Percentiles rank a stretch among this genome's conserved stretches.
phyloP scores from a whole-genome alignment of 108 stramenopile species.

The Cyclotella choctawhatcheeana region DNA sequence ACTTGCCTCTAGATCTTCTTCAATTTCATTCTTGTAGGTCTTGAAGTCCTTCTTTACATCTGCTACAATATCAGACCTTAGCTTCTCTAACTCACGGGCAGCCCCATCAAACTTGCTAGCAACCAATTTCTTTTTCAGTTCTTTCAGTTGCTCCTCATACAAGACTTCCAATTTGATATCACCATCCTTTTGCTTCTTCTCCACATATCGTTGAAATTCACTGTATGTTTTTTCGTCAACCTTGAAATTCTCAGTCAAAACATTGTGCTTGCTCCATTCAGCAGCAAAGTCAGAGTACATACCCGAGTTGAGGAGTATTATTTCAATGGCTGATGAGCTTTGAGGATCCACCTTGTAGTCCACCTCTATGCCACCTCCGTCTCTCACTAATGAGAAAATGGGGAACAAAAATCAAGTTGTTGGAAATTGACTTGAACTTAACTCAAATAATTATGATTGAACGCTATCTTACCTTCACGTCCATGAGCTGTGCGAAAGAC shows the following conservation, averaged over 20 bases:
- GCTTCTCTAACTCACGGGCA: slow-evolving; percentile 64
- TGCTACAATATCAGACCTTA: slow-evolving; percentile 69
- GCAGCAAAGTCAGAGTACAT: slow-evolving; percentile 84
- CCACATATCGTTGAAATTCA: slow-evolving; percentile 79
- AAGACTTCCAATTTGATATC: slow-evolving; percentile 80
- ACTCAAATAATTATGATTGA: no score
- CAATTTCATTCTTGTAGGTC: slow-evolving; percentile 82
- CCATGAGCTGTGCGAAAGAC: slow-evolving; percentile 79
- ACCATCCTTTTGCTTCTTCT: slow-evolving; percentile 62
- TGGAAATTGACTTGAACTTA: no score
- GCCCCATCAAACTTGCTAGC: slow-evolving; percentile 73
- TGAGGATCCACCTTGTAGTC: slow-evolving; percentile 90
- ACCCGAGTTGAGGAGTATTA: slow-evolving; percentile 67
- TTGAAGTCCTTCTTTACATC: slow-evolving; percentile 85
- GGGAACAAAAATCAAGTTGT: no score
- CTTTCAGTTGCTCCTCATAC: slow-evolving; percentile 66
- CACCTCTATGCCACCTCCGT: slow-evolving; percentile 93
- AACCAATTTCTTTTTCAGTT: slow-evolving; percentile 73
- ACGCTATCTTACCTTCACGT: slow-evolving; percentile 63
- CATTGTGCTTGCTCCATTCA: slow-evolving; percentile 78
- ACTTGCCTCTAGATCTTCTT: slow-evolving; percentile 80
- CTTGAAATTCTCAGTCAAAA: slow-evolving; percentile 76
- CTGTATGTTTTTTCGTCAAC: slow-evolving; percentile 78
- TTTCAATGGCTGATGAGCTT: slow-evolving; percentile 84
- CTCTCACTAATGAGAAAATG: slow-evolving; percentile 72